A percentile compares a stretch with the other conserved stretches of the same genome.
Conservation (phyloP, 176 grass and related monocot species). For the Bromus sterilis region DNA sequence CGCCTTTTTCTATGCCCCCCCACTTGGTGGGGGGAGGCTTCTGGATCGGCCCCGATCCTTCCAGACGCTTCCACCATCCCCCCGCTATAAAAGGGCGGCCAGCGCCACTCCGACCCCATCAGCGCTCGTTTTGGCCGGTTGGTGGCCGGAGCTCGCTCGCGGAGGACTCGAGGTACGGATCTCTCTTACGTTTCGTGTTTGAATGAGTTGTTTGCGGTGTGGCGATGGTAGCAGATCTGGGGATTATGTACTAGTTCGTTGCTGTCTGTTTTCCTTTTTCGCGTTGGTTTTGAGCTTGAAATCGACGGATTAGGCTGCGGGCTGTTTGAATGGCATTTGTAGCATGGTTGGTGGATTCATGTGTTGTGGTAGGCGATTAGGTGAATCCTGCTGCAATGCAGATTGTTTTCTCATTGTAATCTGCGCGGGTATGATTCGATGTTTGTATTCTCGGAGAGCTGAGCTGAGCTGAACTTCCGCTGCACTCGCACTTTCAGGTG, state of each 20-base stretch:
- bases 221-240: neutral
- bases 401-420: neutral
- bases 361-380: neutral
- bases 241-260: neutral
- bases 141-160: neutral
- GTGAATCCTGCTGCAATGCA: neutral
- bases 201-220: neutral
- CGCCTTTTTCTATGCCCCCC: constrained; percentile 17
- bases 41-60: constrained; percentile 32
- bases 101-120: neutral
- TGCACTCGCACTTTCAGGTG: too few species aligned
- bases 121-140: neutral
- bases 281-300: neutral
- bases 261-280: neutral
- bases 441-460: neutral
- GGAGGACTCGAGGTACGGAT: constrained; percentile 32
- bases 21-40: constrained; percentile 15
- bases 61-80: constrained; percentile 17
- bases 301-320: neutral
- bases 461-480: neutral
- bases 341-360: neutral
- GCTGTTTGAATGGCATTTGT: neutral
- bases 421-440: neutral
- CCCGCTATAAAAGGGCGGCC: constrained; percentile 15
- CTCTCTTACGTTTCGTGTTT: neutral